These are phyloP conservation scores for Alternaria triticina DNA, from an alignment of 2,329 filamentous ascomycete genomes.

Conservation along the genomic window DNA sequence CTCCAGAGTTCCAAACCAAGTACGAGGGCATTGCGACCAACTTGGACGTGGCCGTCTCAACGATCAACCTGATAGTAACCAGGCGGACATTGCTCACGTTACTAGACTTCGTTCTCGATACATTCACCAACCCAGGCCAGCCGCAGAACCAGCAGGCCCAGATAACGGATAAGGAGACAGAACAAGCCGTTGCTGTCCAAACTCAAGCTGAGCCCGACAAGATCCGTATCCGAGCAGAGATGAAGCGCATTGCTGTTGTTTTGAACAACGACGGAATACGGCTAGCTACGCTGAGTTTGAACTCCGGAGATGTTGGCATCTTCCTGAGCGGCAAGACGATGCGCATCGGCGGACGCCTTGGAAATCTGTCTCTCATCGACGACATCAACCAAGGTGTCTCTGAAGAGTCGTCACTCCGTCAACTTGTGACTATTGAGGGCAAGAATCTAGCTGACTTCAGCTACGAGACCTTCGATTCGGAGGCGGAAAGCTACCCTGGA, in stretches of 20 bases:
- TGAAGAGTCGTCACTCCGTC: slow-evolving; percentile 78
- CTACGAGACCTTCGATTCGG: slow-evolving; percentile 91
- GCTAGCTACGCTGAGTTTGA: slow-evolving; percentile 89
- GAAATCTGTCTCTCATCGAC: slow-evolving; percentile 86
- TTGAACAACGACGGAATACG: slow-evolving; percentile 97
- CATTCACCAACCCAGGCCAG: slow-evolving; percentile 74
- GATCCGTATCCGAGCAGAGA: slow-evolving; percentile 89
- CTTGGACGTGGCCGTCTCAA: slow-evolving; percentile 87
- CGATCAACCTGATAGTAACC: slow-evolving; percentile 95
- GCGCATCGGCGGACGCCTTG: slow-evolving; percentile 84
- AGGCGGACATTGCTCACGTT: slow-evolving; percentile 89
- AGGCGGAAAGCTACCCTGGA: slow-evolving; percentile 80
- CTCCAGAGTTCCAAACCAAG: slow-evolving; percentile 88
- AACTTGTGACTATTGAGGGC: slow-evolving; percentile 92
- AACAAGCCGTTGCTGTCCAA: slow-evolving; percentile 47
- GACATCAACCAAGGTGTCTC: slow-evolving; percentile 92
- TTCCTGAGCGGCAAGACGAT: slow-evolving; percentile 87
- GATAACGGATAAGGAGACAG: slow-evolving; percentile 37
- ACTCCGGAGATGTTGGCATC: slow-evolving; percentile 88
- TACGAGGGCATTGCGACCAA: slow-evolving; percentile 96
- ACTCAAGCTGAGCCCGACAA: slow-evolving; percentile 66
- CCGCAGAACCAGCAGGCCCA: slow-evolving; percentile 48
- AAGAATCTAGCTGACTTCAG: slow-evolving; percentile 95
- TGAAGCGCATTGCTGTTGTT: slow-evolving; percentile 92
- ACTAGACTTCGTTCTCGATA: slow-evolving; percentile 90